Percentiles rank a stretch among this genome's conserved stretches.
These are phyloP conservation scores for Termitomyces sp. DNA, from an alignment of 768 basidiomycete genomes.

Conservation along the genomic window DNA sequence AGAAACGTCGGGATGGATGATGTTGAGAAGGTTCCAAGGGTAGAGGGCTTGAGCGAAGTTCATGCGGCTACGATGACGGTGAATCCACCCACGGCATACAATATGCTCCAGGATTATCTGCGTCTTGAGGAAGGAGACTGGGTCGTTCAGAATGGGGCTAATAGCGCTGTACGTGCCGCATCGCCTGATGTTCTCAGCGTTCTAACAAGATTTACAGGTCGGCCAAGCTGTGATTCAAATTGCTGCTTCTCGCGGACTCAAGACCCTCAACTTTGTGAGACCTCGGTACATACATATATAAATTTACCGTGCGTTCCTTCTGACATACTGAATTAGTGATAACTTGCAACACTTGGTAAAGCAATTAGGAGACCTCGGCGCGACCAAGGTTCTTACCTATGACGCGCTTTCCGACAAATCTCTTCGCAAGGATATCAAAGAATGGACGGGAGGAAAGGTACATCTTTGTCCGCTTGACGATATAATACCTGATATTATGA, in stretches of 20 bases:
- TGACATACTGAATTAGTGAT: constrained; percentile 35
- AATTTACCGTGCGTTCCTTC: constrained; percentile 8
- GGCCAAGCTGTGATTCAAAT: constrained; percentile 88
- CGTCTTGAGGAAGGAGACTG: constrained; percentile 65
- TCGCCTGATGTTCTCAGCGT: background rate
- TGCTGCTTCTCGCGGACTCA: constrained; percentile 63
- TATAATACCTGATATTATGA: background rate
- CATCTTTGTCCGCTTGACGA: background rate
- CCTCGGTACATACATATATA: constrained; percentile 40
- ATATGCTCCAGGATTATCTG: constrained; percentile 74
- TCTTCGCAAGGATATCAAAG: constrained; percentile 49
- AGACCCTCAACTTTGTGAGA: constrained; percentile 81
- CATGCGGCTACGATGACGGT: constrained; percentile 79
- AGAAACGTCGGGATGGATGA: constrained; percentile 51
- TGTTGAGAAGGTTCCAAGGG: constrained; percentile 55
- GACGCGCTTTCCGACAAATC: constrained; percentile 62
- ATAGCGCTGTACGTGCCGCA: constrained; percentile 62
- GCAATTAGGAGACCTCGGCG: constrained; percentile 59
- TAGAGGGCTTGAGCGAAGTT: constrained; percentile 45
- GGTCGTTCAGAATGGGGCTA: constrained; percentile 84
- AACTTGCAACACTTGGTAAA: constrained; percentile 46
- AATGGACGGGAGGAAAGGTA: constrained; percentile 65
- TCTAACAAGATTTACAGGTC: constrained; percentile 38
- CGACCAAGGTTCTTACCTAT: constrained; percentile 74
- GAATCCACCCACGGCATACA: constrained; percentile 81